Percentiles rank a stretch among this genome's conserved stretches.
These are phyloP conservation scores for Elsinoe australis DNA, from an alignment of 2,329 filamentous ascomycete genomes.

Conservation along the genomic window DNA sequence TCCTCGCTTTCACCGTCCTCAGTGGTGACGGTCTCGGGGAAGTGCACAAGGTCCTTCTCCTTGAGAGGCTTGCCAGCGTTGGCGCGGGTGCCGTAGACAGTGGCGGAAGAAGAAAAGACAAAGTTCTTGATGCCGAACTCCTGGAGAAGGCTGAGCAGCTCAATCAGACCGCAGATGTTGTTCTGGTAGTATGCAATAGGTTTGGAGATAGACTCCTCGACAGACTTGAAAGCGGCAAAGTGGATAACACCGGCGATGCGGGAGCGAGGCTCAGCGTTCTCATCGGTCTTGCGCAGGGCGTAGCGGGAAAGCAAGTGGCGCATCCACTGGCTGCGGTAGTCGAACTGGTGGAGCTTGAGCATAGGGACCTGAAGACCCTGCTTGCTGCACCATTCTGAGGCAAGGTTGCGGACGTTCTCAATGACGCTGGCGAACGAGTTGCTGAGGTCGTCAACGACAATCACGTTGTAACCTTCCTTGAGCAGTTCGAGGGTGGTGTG, in stretches of 20 bases:
- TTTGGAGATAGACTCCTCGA: constrained; percentile 53
- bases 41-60: constrained; percentile 25
- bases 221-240: constrained; percentile 61
- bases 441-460: constrained; percentile 40
- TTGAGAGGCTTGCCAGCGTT: constrained; percentile 24
- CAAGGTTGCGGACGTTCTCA: constrained; percentile 32
- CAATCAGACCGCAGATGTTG: constrained; percentile 57
- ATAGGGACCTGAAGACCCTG: constrained; percentile 37
- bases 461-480: constrained; percentile 48
- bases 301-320: constrained; percentile 26
- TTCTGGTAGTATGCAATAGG: constrained; percentile 60
- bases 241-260: constrained; percentile 59
- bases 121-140: constrained; percentile 57
- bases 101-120: constrained; percentile 61
- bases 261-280: constrained; percentile 35
- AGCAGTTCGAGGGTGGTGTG: constrained; percentile 49
- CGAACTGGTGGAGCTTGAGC: constrained; percentile 40
- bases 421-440: constrained; percentile 40
- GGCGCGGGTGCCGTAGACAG: constrained; percentile 49
- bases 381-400: constrained; percentile 33
- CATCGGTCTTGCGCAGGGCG: constrained; percentile 23
- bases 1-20: constrained; percentile 37
- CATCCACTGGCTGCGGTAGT: constrained; percentile 32
- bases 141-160: constrained; percentile 50
- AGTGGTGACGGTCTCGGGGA: constrained; percentile 30